Evolutionary conservation across 352 stramenopile species (phyloP), one percentile per base, ranked within the genome.

Genomic region (Phytophthora tentaculata): DNA sequence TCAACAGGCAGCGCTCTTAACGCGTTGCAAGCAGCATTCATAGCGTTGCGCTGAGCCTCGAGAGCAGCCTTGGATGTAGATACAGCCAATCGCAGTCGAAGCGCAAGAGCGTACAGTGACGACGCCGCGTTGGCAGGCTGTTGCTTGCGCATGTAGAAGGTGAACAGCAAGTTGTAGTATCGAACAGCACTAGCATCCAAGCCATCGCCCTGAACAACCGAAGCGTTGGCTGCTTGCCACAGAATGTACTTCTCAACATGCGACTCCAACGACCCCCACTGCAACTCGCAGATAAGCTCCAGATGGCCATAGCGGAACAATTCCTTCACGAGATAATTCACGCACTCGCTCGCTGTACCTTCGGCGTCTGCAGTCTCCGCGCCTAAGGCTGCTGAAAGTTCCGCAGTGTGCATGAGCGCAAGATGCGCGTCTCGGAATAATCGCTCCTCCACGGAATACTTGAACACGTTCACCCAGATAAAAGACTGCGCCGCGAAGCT

Each of bases 401-500:
- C 81, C 10, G 86, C 67, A 14, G 75, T 81, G 35, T 89, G 83
- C 80, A 91, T 91, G n/a, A 94, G 68, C 39, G 85, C 85, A 26
- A 92, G 66, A 32, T 94, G 85, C 0, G 83, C 83, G 29, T 92
- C 84, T 7, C 83, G 81, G 55, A 88, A 92, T 16, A 69, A 39
- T 23, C 63, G 77, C 24, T 88, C 79, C 28, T 94, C 83, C 2
- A 92, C 81, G 3, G 83, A 88, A 29, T 88, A 88, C 65, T 94
- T 94, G 54, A 94, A 94, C 54, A 94, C 79, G 61, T 94, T 92
- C 14, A 94, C 80, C 86, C 86, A 94, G 5, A 92, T 75, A 52
- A 94, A 94, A 5, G 82, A 88, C 67, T 94, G 80, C 23, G 92
- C 55, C 2, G 74, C 75, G 19, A 68, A 68, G 26, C 74, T 80